Base-by-base conservation (phyloP, 805 yeast species). In the Metschnikowia noctiluminum region DNA sequence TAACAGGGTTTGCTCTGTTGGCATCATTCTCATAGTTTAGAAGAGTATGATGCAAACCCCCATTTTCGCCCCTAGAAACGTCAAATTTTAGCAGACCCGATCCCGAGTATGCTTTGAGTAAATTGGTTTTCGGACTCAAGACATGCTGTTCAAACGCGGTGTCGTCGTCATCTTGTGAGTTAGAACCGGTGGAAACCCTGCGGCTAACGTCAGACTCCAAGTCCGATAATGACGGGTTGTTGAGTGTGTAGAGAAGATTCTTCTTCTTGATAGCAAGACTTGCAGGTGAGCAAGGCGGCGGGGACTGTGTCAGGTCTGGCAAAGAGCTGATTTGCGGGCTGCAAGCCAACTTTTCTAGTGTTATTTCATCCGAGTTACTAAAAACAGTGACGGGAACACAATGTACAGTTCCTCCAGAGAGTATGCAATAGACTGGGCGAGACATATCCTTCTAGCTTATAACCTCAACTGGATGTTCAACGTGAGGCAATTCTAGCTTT, bases 191-290 rank as follows among this genome's bases (percentile, higher is more conserved):
- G 16, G 56, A 49, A 7, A 50, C 31, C 15, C 45, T 32, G 15
- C 57, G 50, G 28, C 49, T 44, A 27, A 43, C 46, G 31, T 57
- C 61, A 6, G 59, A 55, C 34, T 69, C 74, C n/a, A 68, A 46
- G 48, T 70, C 74, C 4, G 72, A 67, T 26, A 65, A 51, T 13
- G 69, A 64, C 30, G 74, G 73, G 50, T 70, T 69, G 51, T 70
- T 70, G 34, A 70, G 56, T 36, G 66, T 59, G 55, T 70, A 70
- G 16, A 70, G 50, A 7, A 70, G 60, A 50, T 69, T 70, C 42
- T 61, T 62, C 45, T 65, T 49, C 27, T 55, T 53, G 38, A 51
- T 42, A 7, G 46, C 39, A 34, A 49, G 40, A 12, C 50, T 38
- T 3, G 43, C 46, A 10, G 51, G 51, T 21, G 48, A 36, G n/a